Percentiles rank a stretch among this genome's conserved stretches.
phyloP scores from a whole-genome alignment of 2,329 filamentous ascomycete genomes.

The Cladosporium austrohemisphaericum region DNA sequence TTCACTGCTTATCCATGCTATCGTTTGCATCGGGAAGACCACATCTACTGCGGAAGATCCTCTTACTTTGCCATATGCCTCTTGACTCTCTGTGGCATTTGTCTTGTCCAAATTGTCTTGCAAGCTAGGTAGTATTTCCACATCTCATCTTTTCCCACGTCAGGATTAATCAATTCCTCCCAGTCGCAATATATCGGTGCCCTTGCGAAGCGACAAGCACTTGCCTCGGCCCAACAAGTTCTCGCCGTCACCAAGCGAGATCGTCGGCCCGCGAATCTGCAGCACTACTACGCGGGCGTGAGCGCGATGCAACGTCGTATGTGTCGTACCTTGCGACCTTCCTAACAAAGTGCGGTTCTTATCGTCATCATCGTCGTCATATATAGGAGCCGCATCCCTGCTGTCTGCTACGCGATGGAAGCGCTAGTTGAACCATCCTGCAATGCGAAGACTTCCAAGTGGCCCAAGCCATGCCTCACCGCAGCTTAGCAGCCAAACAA shows the following conservation, averaged over 20 bases:
- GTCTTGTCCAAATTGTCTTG: too few species aligned
- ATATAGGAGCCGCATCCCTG: background rate
- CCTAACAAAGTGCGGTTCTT: background rate
- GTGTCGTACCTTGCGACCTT: conserved; percentile 10
- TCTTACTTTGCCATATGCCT: too few species aligned
- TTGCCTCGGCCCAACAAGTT: background rate
- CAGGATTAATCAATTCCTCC: too few species aligned
- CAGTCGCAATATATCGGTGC: too few species aligned
- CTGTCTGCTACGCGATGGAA: background rate
- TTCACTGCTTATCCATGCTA: too few species aligned
- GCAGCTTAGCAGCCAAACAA: background rate
- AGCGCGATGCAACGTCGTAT: conserved; percentile 8
- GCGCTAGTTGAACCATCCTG: background rate
- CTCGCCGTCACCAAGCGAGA: conserved; percentile 8
- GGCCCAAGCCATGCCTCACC: background rate
- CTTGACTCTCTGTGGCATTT: too few species aligned
- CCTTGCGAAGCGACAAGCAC: too few species aligned
- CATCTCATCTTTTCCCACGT: too few species aligned
- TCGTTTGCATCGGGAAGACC: too few species aligned
- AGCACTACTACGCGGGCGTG: background rate
- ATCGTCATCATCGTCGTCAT: conserved; percentile 5
- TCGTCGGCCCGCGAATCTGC: background rate
- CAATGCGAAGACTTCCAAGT: background rate
- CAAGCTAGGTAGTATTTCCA: too few species aligned
- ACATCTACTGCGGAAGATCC: too few species aligned